Evolutionary conservation across 2,329 filamentous ascomycete genomes (phyloP), one percentile per base, ranked within the genome.

Genomic region (Alternaria novae-zelandiae): DNA sequence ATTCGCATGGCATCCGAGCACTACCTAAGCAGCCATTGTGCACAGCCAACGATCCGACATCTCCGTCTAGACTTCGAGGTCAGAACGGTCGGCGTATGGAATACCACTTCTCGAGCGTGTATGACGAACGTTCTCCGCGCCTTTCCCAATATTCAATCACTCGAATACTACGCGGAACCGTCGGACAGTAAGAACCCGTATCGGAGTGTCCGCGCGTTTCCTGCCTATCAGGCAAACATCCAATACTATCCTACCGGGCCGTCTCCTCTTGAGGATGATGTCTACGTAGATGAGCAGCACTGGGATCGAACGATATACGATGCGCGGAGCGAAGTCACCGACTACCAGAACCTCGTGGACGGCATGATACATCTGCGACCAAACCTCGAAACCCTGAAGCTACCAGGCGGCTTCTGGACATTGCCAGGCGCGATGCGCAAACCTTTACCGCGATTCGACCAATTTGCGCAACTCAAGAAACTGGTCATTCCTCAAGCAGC

Each of bases 321-420:
- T 23, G 65, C 67, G 5, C 64, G 66, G 6, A 70, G 64, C n/a
- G 53, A 62, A 21, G 49, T 59, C n/a, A 69, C 68, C 9, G 64
- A 70, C 20, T 69, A 67, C 47, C 68, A 69, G 17, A 54, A 53
- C 30, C 46, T 69, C 0, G 62, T 69, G 1, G 64, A 69, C 20
- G 50, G 30, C 6, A 21, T 69, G 13, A 9, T 60, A 11, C 64
- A 67, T 28, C n/a, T 69, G 4, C 54, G 64, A 4, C 54, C 57
- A 13, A 32, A 15, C 3, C 58, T 70, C 15, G 23, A 65, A 13
- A 43, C 13, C 10, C 23, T 70, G n/a, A 46, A 59, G 13, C 30
- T 69, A 3, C 68, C 66, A 9, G 66, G 66, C 3, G 68, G 68
- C 8, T 69, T 70, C 44, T 70, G 68, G 68, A 65, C 68, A 2